phyloP scores from a whole-genome alignment of 164 flowering plant genomes.

The Cinnamomum micranthum region DNA sequence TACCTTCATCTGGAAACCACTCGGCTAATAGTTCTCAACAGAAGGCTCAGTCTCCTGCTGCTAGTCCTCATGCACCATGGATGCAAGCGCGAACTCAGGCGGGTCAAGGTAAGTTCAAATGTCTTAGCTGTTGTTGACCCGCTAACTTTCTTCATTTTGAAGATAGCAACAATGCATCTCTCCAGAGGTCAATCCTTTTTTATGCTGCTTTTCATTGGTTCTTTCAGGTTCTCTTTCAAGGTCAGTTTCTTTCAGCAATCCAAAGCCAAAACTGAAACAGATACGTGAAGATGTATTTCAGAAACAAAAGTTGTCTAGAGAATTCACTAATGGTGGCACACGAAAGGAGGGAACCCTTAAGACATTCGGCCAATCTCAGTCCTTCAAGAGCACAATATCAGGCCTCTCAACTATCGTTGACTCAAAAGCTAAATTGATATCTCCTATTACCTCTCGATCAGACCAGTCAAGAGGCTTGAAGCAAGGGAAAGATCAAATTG shows the following conservation, averaged over 20 bases:
- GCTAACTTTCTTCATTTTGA: neutral
- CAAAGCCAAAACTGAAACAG: constrained; percentile 49
- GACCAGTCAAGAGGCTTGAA: constrained; percentile 49
- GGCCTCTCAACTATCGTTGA: too few relatives aligned
- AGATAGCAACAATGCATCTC: too few relatives aligned
- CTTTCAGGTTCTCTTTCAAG: constrained; percentile 56
- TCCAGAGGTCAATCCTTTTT: neutral
- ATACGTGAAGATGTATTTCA: too few relatives aligned
- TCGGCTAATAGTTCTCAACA: constrained; percentile 26
- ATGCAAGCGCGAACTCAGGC: constrained; percentile 30
- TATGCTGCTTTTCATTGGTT: neutral
- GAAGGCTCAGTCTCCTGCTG: constrained; percentile 26
- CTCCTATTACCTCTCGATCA: constrained; percentile 25
- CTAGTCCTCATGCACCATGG: constrained; percentile 13
- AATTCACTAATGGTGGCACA: too few relatives aligned
- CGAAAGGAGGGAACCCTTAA: too few relatives aligned
- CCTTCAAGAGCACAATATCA: too few relatives aligned
- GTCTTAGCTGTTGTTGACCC: neutral
- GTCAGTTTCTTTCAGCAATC: constrained; percentile 57
- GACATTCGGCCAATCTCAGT: too few relatives aligned
- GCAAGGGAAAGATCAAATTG: constrained; percentile 34
- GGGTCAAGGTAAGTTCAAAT: constrained; percentile 22
- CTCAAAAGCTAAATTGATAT: neutral
- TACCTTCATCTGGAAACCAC: constrained; percentile 19
- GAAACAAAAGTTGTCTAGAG: too few relatives aligned